Evolutionary conservation across 192 early-diverging fungal genomes (phyloP), one percentile per base, ranked within the genome.

Genomic region (Pilobolus umbonatus): DNA sequence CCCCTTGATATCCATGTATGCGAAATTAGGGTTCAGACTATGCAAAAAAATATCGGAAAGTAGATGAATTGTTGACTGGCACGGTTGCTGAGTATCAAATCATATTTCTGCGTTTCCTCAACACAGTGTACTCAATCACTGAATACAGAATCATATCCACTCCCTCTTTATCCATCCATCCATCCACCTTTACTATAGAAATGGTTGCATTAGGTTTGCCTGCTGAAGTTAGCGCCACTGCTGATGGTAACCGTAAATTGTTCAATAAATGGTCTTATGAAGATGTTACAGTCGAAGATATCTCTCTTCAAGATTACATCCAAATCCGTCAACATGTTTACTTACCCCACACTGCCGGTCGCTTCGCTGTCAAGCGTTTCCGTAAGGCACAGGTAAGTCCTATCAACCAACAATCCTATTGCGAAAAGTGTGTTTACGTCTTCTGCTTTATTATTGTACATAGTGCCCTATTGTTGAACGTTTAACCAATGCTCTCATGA

Each of bases 401-500:
- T 9, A 21, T 14, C 1, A 15, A 15, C 7, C 26, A 2, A 22
- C 9, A 14, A 24, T 11, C 11, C 8, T 11, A 17, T 25, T 26
- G 32, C 51, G 31, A 52, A 52, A 39, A 30, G 3, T 34, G 22
- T 44, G 19, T 32, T 57, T 31, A 50, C 39, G 39, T 42, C 39
- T 42, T 42, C 34, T 17, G 51, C 31, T 45, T 31, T 48, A 54
- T 26, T 26, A 24, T 19, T 34, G 0, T 39, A 9, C 19, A 14
- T 60, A 87, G 90, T 97, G 94, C 87, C 96, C 96, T 58, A 88
- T 97, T 57, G 93, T 96, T 62, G 96, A 98, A 88, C 92, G 96
- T 77, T 86, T 98, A 58, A 89, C 93, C 81, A 97, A 97, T 88
- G 93, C 94, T 65, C 83, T 98, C 68, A 98, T 98, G 96, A 97